Base-by-base conservation (phyloP, 805 yeast genomes). In the Yamadazyma tumulicola region DNA sequence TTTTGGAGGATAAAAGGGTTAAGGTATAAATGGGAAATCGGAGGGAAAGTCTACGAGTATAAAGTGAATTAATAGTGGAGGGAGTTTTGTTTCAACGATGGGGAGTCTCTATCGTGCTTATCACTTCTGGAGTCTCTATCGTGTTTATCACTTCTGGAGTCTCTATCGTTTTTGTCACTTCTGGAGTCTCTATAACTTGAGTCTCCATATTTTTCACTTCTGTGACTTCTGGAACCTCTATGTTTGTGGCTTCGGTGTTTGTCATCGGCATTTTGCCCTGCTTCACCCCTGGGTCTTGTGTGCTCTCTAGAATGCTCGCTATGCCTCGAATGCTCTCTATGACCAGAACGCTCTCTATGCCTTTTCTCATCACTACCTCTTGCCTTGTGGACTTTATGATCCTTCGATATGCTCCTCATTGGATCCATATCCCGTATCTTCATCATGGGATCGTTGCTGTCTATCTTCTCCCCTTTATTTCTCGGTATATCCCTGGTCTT, bases 11-110 rank as follows among this genome's bases (percentile, higher is more conserved):
- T 30, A 43, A n/a, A 36, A 34, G 19, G 19, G 20, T 54, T 59
- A 1, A 48, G 51, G 51, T 60, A 60, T 38, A 47, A 42, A 33
- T 61, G 64, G 59, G 31, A 20, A 12, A 49, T 51, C 19, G 34
- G 42, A 9, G 54, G 36, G 9, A 19, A 13, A 2, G 15, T 20
- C 9, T 12, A 42, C 49, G 20, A 24, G 26, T 19, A 26, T 15
- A 14, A 9, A 15, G 19, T 14, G 9, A 16, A 26, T 16, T 26
- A 14, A 14, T 14, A 25, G 7, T 25, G 23, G 23, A 9, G 11
- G n/a, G 23, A 21, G 23, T n/a, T 21, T 9, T 9, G n/a, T 9
- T 21, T 21, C 11, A 9, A n/a, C 9, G 11, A n/a, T 21, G 23
- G 12, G 13, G 28, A n/a, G 8, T 25, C 18, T 14, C 18, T 30